Percentiles rank a stretch among this genome's conserved stretches.
phyloP scores from a whole-genome alignment of 108 stramenopile genomes.

The Conticribra weissflogii region DNA sequence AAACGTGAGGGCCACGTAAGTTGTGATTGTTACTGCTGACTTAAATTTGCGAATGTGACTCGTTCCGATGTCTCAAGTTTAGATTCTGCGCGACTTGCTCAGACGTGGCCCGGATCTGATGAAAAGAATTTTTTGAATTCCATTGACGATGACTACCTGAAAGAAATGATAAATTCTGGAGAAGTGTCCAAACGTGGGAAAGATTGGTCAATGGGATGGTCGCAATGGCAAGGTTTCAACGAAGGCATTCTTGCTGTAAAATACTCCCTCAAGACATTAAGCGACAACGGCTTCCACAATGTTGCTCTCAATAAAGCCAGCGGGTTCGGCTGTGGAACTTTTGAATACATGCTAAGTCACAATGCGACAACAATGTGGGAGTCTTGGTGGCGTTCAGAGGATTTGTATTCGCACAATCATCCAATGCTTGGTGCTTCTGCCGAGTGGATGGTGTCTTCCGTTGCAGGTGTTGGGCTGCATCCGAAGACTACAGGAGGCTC shows the following conservation, averaged over 20 bases:
- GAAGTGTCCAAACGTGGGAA: constrained; percentile 33
- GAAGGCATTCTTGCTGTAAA: constrained; percentile 49
- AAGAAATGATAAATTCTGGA: constrained; percentile 35
- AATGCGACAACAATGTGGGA: constrained; percentile 68
- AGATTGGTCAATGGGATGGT: constrained; percentile 47
- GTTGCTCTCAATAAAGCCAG: constrained; percentile 39
- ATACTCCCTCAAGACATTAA: constrained; percentile 48
- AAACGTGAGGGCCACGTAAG: constrained; percentile 39
- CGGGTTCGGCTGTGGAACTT: constrained; percentile 50
- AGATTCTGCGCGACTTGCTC: too few relatives aligned
- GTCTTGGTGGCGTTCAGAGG: constrained; percentile 54
- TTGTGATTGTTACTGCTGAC: too few relatives aligned
- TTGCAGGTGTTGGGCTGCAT: constrained; percentile 46
- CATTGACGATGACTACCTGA: constrained; percentile 1
- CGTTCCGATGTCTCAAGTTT: too few relatives aligned
- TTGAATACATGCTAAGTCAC: constrained; percentile 49
- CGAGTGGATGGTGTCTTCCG: constrained; percentile 55
- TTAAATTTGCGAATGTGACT: too few relatives aligned
- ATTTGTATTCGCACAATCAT: constrained; percentile 55
- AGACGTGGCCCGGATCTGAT: constrained; percentile 48
- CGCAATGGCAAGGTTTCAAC: constrained; percentile 48
- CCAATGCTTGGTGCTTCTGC: constrained; percentile 59
- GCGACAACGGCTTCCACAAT: constrained; percentile 48
- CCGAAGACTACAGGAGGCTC: constrained; percentile 36
- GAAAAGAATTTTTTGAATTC: constrained; percentile 23